phyloP scores from a whole-genome alignment of 2,329 filamentous ascomycete species.

The Tolypocladium capitatum region DNA sequence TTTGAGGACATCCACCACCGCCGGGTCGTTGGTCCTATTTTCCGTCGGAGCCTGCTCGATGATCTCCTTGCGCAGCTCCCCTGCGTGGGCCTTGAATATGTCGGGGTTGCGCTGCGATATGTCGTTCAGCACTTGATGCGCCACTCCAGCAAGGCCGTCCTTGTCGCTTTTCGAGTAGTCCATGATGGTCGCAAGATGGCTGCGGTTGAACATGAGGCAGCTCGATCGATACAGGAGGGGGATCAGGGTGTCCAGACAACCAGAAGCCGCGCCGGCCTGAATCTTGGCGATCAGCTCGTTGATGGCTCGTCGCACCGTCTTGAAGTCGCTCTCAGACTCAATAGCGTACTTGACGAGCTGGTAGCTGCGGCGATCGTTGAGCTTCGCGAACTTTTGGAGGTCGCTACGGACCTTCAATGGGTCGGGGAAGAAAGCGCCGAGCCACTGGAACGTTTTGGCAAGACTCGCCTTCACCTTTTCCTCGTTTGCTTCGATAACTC shows the following conservation, averaged over 20 bases:
- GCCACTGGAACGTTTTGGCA: constrained; percentile 56
- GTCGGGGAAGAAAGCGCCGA: constrained; percentile 68
- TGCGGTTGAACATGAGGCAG: constrained; percentile 83
- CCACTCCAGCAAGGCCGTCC: constrained; percentile 60
- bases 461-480: constrained; percentile 58
- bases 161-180: constrained; percentile 76
- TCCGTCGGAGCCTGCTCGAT: constrained; percentile 65
- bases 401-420: constrained; percentile 57
- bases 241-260: constrained; percentile 64
- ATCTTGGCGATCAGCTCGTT: constrained; percentile 79
- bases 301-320: constrained; percentile 78
- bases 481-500: constrained; percentile 61
- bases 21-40: constrained; percentile 52
- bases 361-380: constrained; percentile 81
- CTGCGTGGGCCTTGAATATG: constrained; percentile 83
- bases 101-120: constrained; percentile 83
- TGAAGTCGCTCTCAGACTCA: constrained; percentile 77
- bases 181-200: constrained; percentile 83
- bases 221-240: constrained; percentile 75
- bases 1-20: constrained; percentile 81
- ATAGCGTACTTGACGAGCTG: constrained; percentile 80
- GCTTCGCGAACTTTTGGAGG: constrained; percentile 79
- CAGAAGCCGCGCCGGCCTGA: constrained; percentile 50
- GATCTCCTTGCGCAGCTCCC: constrained; percentile 78
- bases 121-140: constrained; percentile 81